Evolutionary conservation across 2,329 filamentous ascomycete genomes (phyloP), one percentile per base, ranked within the genome.

Genomic region (Trichoderma sp.): DNA sequence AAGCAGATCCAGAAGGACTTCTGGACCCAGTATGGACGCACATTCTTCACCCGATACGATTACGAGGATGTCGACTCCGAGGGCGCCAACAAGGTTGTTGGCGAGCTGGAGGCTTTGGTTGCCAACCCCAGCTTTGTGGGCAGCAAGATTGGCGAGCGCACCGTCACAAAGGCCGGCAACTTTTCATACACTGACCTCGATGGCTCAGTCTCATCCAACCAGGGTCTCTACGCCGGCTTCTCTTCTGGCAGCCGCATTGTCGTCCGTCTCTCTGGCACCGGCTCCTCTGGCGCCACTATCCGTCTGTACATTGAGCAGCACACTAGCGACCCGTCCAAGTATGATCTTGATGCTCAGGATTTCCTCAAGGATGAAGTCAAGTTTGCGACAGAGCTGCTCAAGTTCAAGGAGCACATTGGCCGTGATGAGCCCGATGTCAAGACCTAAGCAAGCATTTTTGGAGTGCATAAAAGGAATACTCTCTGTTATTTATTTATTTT

Each of bases 151-250:
- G 86, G 87, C 72, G 93, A 86, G 72, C 92, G 91, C 79, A 97
- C 93, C 77, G 93, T 97, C 54, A 84, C 89, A 60, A 92, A 96
- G 75, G 95, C 94, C 7, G 96, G 94, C 73, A 94, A 99, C 86
- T 99, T 99, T 82, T 93, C 93, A 37, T 99, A 99, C 87, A 98
- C 93, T 10, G 96, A 99, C 78, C 90, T 99, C n/a, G 96, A 99
- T 77, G 96, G 95, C 71, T 97, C 93, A 73, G 93, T 98, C 66
- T 91, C 93, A 77, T 93, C 94, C 79, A 96, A 97, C 85, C 96
- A 99, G 84, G 96, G 96, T 73, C 89, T 99, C 74, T 99, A 92
- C 78, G 92, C 94, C 79, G 92, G 92, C 81, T 98, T 98, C 82
- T 93, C 94, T 67, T 94, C 96, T 69, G 95, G 95, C 71, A 97